Conservation (phyloP, 2,329 filamentous ascomycete genomes). For the Corynespora cassiicola region DNA sequence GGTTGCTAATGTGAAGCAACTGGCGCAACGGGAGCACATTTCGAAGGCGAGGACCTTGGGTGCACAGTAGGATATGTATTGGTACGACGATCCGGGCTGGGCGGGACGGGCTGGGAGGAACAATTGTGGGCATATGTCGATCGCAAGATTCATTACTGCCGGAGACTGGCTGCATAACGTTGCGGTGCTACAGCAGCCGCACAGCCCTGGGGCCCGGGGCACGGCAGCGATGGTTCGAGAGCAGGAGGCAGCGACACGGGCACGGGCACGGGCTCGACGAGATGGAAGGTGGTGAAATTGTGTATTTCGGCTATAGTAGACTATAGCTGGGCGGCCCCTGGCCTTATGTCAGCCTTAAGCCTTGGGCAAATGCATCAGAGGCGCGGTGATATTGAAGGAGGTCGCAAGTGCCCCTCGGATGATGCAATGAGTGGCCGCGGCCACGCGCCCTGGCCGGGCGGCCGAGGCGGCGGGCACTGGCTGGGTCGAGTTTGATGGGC, state of each 20-base stretch:
- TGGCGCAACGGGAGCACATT: conserved; percentile 3
- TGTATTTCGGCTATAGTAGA: conserved; percentile 15
- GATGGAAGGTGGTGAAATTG: too few relatives aligned
- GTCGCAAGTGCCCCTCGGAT: conserved; percentile 18
- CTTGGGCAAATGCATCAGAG: conserved; percentile 23
- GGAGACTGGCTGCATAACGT: too few relatives aligned
- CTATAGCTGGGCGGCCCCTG: conserved; percentile 2
- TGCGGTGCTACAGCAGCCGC: conserved; percentile 26
- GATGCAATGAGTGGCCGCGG: conserved; percentile 27
- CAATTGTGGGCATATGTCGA: too few relatives aligned
- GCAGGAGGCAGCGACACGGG: conserved; percentile 20
- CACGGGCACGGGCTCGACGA: conserved; percentile 18
- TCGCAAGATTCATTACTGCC: too few relatives aligned
- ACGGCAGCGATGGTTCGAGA: conserved; percentile 19
- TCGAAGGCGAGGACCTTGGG: too few relatives aligned
- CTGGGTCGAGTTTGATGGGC: too few relatives aligned
- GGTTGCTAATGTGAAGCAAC: conserved; percentile 65
- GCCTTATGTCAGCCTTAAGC: conserved; percentile 19
- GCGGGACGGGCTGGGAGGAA: too few relatives aligned
- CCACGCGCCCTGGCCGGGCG: conserved; percentile 15
- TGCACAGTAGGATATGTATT: too few relatives aligned
- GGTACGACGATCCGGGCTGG: too few relatives aligned
- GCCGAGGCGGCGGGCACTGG: too few relatives aligned
- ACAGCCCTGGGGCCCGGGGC: conserved; percentile 18
- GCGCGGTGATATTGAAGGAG: conserved; percentile 15